Percentiles rank a stretch among this genome's conserved stretches.
Conservation (phyloP, 441 rosid genomes). For the Metrosideros polymorpha region DNA sequence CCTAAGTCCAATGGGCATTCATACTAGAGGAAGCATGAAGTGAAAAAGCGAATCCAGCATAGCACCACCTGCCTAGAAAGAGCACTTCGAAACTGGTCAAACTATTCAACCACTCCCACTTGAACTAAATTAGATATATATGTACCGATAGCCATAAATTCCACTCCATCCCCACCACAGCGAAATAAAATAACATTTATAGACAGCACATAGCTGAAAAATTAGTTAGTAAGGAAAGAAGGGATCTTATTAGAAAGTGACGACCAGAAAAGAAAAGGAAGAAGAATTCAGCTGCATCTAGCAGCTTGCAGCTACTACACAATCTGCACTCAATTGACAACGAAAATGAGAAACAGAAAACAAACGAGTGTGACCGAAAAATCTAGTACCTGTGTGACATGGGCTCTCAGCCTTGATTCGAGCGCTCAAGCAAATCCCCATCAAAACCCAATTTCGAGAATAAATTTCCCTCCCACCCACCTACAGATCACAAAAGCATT, state of each 20-base stretch:
- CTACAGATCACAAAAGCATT: neutral
- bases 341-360: neutral
- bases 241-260: neutral
- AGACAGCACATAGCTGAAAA: neutral
- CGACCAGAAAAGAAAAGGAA: neutral
- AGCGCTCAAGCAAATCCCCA: slow-evolving; percentile 92
- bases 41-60: neutral
- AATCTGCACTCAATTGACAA: neutral
- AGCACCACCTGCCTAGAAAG: neutral
- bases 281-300: neutral
- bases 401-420: slow-evolving; percentile 87
- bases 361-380: neutral
- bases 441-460: slow-evolving; percentile 11
- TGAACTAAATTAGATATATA: neutral
- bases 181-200: neutral
- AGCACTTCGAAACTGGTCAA: neutral
- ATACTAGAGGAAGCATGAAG: neutral
- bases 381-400: slow-evolving; percentile 44
- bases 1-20: neutral
- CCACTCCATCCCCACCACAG: neutral
- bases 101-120: neutral
- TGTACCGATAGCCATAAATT: neutral
- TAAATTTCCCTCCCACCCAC: neutral
- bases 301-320: neutral
- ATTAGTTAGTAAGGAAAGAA: neutral